Base-by-base conservation (phyloP, 2,329 filamentous ascomycete genomes). In the Arthroderma uncinatum region DNA sequence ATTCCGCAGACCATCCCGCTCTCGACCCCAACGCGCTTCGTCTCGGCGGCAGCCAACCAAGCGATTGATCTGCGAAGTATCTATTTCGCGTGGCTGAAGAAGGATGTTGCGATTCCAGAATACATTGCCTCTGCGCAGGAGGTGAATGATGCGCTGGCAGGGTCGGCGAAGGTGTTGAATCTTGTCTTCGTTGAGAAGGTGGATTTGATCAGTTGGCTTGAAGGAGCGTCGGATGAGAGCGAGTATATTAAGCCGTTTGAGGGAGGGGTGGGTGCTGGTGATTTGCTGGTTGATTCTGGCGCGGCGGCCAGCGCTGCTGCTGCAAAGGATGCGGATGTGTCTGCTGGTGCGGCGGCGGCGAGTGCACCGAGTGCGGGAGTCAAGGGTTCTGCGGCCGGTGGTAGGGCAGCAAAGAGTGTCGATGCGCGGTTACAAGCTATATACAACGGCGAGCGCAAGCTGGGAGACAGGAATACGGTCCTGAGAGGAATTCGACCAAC, bases 41-140 rank as follows among this genome's bases (percentile, higher is more conserved):
- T 87, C 60, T 91, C 89, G n/a, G 81, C 82, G 58, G 82, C 83
- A 52, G 73, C 73, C 34, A 79, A 82, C 52, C 77, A 79, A 57
- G 79, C 86, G 3, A 84, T 95, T 66, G 89, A 96, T 69, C 78
- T 98, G 64, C 89, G 93, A 68, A 93, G 87, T 70, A 92, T 96
- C 73, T 96, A 92, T 77, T 95, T 97, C 69, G 90, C 90, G 57
- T 98, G 90, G 89, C 79, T 88, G 66, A 94, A 96, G 74, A 89
- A 90, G 71, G 92, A 97, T 75, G 83, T 86, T 57, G 83, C 86
- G 56, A 90, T 95, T 63, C 87, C 88, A 9, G 89, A 95, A 65
- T 97, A 97, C 79, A 93, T 96, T 72, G 82, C 86, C 25, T 85
- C 86, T 0, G 87, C 89, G 12, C 84, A 87, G 65, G 79, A 84